These are phyloP conservation scores for Fennellomyces sp. DNA, from an alignment of 371 early-diverging fungal genomes.

Conservation along the genomic window DNA sequence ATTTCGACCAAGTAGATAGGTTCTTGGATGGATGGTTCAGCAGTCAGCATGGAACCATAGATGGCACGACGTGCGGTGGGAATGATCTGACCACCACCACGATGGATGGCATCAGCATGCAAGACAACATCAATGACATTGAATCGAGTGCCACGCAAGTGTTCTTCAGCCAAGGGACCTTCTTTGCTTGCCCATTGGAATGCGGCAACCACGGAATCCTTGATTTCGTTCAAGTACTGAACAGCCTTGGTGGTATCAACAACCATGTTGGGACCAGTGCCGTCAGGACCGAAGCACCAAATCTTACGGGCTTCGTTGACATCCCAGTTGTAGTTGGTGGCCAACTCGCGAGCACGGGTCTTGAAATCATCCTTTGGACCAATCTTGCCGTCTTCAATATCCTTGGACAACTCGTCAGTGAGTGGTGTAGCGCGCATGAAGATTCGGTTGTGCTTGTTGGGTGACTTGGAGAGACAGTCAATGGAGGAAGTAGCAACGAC, in stretches of 20 bases:
- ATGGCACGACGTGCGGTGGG: conserved; percentile 94
- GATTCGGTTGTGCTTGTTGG: conserved; percentile 99
- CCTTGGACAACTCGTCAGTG: conserved; percentile 81
- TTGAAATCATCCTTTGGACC: conserved; percentile 95
- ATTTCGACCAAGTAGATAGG: conserved; percentile 99
- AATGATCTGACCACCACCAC: conserved; percentile 98
- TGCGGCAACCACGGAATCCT: conserved; percentile 96
- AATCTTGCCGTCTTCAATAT: conserved; percentile 90
- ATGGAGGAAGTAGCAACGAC: conserved; percentile 83
- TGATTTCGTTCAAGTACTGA: conserved; percentile 99
- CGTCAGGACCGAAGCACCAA: conserved; percentile 99
- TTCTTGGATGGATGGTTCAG: conserved; percentile 95
- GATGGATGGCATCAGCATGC: conserved; percentile 99
- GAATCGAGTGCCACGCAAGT: conserved; percentile 97
- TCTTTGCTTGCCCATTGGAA: conserved; percentile 97
- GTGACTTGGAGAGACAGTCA: conserved; percentile 94
- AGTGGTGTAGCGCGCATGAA: conserved; percentile 97
- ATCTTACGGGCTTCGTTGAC: conserved; percentile 99
- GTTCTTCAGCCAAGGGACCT: conserved; percentile 95
- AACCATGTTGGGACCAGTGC: conserved; percentile 89
- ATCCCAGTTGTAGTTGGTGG: conserved; percentile 93
- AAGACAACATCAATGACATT: conserved; percentile 98
- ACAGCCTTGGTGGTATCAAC: conserved; percentile 99
- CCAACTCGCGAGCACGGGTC: conserved; percentile 91
- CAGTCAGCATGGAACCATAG: conserved; percentile 92